Conservation (phyloP, 495 filamentous ascomycete genomes). For the Bathelium albidoporum region DNA sequence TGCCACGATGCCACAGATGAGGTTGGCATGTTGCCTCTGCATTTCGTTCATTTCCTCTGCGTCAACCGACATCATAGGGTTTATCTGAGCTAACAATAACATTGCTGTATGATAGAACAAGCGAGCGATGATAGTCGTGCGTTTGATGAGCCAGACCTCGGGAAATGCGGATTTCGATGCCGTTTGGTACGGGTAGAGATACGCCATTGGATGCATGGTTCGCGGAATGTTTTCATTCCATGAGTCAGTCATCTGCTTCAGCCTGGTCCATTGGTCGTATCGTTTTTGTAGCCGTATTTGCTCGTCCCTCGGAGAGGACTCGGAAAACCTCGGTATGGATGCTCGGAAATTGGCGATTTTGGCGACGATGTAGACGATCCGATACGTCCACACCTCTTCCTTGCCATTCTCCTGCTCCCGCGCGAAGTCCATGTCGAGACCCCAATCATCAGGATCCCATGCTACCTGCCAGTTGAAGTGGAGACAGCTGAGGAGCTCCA, state of each 20-base stretch:
- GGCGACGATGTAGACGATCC: constrained; percentile 81
- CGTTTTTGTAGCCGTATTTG: constrained; percentile 53
- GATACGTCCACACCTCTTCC: constrained; percentile 85
- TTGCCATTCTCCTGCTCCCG: constrained; percentile 39
- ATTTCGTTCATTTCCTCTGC: constrained; percentile 58
- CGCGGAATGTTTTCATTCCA: constrained; percentile 72
- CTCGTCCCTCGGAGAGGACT: constrained; percentile 47
- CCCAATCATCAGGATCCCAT: constrained; percentile 91
- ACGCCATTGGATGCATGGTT: constrained; percentile 79
- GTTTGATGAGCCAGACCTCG: constrained; percentile 80
- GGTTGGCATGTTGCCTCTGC: constrained; percentile 60
- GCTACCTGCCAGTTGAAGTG: constrained; percentile 79
- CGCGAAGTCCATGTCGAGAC: constrained; percentile 69
- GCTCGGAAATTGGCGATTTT: constrained; percentile 80
- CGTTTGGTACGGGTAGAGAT: constrained; percentile 59
- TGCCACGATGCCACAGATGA: constrained; percentile 79
- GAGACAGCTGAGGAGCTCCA: constrained; percentile 82
- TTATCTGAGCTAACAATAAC: constrained; percentile 66
- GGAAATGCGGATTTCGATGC: constrained; percentile 67
- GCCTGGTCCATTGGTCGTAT: constrained; percentile 65
- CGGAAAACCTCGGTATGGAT: constrained; percentile 45
- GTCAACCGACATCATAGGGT: constrained; percentile 49
- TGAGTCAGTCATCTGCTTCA: constrained; percentile 63
- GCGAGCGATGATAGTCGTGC: constrained; percentile 66
- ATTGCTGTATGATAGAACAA: constrained; percentile 88